Conservation (phyloP, 345 rosid species). For the Aquilaria malaccensis region DNA sequence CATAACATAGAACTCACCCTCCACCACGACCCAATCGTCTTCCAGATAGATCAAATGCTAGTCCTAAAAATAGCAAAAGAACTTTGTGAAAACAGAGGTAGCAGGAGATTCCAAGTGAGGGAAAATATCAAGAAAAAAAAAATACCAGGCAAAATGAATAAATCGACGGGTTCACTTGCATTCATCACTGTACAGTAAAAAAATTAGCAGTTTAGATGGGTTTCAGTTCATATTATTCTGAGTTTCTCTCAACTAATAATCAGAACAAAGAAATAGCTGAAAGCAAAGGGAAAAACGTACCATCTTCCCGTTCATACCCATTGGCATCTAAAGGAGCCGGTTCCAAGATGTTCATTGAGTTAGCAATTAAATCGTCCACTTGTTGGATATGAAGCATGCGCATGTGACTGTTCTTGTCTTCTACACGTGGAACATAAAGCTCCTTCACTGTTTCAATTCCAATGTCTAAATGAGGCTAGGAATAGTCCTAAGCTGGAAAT, state of each 20-base stretch:
- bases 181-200: conserved; percentile 54
- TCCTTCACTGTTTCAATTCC: conserved; percentile 32
- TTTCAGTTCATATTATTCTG: neutral
- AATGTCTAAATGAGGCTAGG: conserved; percentile 26
- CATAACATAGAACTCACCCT: conserved; percentile 45
- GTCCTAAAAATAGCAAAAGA: conserved; percentile 41
- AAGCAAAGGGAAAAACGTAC: conserved; percentile 21
- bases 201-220: neutral
- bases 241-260: too few relatives aligned
- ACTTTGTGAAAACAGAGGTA: neutral
- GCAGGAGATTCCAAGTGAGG: neutral
- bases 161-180: conserved; percentile 70
- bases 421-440: conserved; percentile 90
- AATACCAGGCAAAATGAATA: conserved; percentile 80
- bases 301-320: conserved; percentile 86
- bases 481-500: neutral
- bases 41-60: conserved; percentile 87
- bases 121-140: conserved; percentile 2
- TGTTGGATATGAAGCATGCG: conserved; percentile 71
- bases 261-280: neutral
- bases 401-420: conserved; percentile 90
- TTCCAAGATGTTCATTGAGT: conserved; percentile 90
- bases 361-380: conserved; percentile 70
- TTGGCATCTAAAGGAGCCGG: conserved; percentile 63
- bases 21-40: conserved; percentile 98